Conservation (phyloP, 2,329 filamentous ascomycete species). For the Calonectria multiphialidica region DNA sequence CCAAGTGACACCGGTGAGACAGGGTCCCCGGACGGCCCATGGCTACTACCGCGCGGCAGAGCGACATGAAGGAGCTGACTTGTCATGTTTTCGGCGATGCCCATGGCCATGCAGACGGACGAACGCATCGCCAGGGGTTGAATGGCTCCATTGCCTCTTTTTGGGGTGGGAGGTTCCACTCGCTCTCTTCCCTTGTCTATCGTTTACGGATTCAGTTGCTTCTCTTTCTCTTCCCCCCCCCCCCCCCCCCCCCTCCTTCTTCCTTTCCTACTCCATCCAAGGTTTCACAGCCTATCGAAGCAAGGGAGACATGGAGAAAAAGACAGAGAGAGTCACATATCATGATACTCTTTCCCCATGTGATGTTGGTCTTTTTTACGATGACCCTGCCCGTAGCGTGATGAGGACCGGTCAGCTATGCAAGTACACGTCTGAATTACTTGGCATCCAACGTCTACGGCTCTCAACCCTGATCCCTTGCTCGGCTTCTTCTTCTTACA, state of each 20-base stretch:
- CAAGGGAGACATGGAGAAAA: too few relatives aligned
- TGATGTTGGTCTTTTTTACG: too few relatives aligned
- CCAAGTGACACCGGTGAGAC: background rate
- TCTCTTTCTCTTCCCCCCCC: background rate
- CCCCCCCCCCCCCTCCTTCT: too few relatives aligned
- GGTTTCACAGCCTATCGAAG: background rate
- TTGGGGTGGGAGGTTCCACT: background rate
- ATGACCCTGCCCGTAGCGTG: too few relatives aligned
- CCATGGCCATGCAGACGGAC: background rate
- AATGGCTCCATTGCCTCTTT: background rate
- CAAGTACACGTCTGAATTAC: too few relatives aligned
- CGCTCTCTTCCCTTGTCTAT: background rate
- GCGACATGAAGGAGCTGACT: background rate
- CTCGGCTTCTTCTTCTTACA: too few relatives aligned
- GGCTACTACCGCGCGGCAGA: slow-evolving; percentile 1
- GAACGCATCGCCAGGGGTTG: background rate
- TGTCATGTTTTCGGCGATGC: background rate
- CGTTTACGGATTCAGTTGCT: background rate
- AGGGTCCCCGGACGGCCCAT: background rate
- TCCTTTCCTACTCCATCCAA: too few relatives aligned
- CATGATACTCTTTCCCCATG: too few relatives aligned
- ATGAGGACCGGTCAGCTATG: too few relatives aligned
- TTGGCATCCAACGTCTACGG: too few relatives aligned
- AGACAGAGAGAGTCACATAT: too few relatives aligned
- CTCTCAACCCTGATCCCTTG: too few relatives aligned